Evolutionary conservation across 257 asterid genomes (phyloP).

Genomic region (Gentiana dahurica): DNA sequence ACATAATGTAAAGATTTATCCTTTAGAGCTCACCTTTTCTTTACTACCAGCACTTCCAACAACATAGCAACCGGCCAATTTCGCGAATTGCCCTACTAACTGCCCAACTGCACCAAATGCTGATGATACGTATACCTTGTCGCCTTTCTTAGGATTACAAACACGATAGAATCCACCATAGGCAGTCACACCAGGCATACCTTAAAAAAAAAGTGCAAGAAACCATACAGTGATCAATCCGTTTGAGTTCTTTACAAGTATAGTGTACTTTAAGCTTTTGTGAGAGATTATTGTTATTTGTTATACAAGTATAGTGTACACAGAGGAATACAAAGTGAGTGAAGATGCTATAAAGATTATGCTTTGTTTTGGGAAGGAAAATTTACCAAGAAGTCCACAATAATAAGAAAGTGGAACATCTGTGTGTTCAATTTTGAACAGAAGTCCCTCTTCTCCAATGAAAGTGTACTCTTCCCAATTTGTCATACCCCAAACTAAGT

Average conservation of each 20-base stretch:
- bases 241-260: too few species aligned
- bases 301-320: too few species aligned
- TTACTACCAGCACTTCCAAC: conserved; percentile 44
- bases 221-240: too few species aligned
- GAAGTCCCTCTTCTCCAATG: neutral
- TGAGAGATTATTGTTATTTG: too few species aligned
- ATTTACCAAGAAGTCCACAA: conserved; percentile 16
- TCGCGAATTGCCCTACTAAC: conserved; percentile 16
- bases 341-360: too few species aligned
- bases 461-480: conserved; percentile 17
- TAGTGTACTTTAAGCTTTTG: too few species aligned
- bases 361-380: neutral
- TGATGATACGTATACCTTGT: conserved; percentile 12
- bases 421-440: conserved; percentile 9
- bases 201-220: conserved; percentile 1
- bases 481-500: conserved; percentile 4
- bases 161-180: conserved; percentile 18
- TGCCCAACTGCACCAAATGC: conserved; percentile 24
- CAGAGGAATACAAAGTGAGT: too few species aligned
- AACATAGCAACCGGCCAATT: conserved; percentile 18
- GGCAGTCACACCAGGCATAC: conserved; percentile 19
- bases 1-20: too few species aligned
- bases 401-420: conserved; percentile 17
- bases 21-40: conserved; percentile 10
- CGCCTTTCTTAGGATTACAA: conserved; percentile 15